Percentiles rank a stretch among this genome's conserved stretches.
Conservation (phyloP, 331 rosid species). For the Prunus yedoensis region DNA sequence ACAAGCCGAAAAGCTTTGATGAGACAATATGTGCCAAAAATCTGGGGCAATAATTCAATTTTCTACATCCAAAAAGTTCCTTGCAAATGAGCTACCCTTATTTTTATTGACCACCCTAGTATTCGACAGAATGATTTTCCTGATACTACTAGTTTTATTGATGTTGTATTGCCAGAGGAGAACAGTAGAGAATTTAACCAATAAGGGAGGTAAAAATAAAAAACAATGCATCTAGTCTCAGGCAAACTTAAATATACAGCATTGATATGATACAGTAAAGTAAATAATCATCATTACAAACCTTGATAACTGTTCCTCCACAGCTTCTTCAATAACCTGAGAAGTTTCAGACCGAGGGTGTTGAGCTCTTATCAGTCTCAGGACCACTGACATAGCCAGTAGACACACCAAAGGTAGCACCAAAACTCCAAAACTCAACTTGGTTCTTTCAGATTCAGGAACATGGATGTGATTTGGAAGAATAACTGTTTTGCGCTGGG, state of each 20-base stretch:
- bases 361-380: slow-evolving; percentile 69
- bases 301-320: slow-evolving; percentile 72
- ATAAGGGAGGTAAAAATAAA: not conserved
- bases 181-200: not conserved
- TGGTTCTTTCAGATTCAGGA: slow-evolving; percentile 88
- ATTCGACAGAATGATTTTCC: not conserved
- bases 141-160: not conserved
- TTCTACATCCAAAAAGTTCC: slow-evolving; percentile 1
- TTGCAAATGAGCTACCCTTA: not conserved
- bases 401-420: slow-evolving; percentile 57
- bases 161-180: not conserved
- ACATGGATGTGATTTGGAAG: slow-evolving; percentile 91
- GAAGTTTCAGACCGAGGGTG: slow-evolving; percentile 70
- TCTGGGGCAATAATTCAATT: not conserved
- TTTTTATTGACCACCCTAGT: not conserved
- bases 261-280: not conserved
- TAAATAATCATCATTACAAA: slow-evolving; percentile 27
- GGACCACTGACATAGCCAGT: slow-evolving; percentile 43
- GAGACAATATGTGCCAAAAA: slow-evolving; percentile 1
- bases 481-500: slow-evolving; percentile 82
- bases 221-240: not conserved
- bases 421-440: slow-evolving; percentile 97
- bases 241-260: slow-evolving; percentile 4
- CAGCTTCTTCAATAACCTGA: slow-evolving; percentile 64
- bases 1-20: not conserved